Percentiles rank a stretch among this genome's conserved stretches.
Evolutionary conservation across 2,329 filamentous ascomycete species (phyloP).

Genomic region (Microcyclosporella mali): DNA sequence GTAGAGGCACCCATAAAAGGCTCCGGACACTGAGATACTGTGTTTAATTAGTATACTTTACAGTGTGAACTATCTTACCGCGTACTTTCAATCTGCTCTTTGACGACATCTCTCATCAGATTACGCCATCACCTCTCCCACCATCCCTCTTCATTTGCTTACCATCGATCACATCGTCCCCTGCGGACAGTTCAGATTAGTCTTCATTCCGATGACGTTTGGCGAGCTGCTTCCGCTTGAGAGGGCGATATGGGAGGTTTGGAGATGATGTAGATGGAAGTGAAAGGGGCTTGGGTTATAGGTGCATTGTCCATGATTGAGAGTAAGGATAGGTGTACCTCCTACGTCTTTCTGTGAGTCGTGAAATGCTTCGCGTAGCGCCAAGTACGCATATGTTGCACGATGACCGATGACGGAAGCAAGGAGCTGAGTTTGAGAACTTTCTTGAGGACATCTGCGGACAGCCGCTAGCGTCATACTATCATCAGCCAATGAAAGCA

Average conservation of each 20-base stretch:
- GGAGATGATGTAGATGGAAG: slow-evolving; percentile 19
- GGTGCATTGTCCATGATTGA: neutral
- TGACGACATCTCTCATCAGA: neutral
- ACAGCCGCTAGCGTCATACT: neutral
- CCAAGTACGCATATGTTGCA: too few relatives aligned
- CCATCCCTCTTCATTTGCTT: neutral
- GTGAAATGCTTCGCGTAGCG: too few relatives aligned
- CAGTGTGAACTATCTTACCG: too few relatives aligned
- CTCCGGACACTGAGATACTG: too few relatives aligned
- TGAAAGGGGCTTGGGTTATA: neutral
- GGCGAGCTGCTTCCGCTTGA: slow-evolving; percentile 20
- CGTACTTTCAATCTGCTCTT: neutral
- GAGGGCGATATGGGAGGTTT: slow-evolving; percentile 20
- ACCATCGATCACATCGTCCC: slow-evolving; percentile 1
- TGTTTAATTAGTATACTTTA: too few relatives aligned
- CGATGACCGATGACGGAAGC: too few relatives aligned
- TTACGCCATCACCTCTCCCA: slow-evolving; percentile 4
- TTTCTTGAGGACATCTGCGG: too few relatives aligned
- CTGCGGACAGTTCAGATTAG: slow-evolving; percentile 20
- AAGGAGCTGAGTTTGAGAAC: too few relatives aligned
- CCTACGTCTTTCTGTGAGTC: too few relatives aligned
- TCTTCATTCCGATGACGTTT: slow-evolving; percentile 21
- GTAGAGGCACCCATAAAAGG: too few relatives aligned
- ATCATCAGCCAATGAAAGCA: too few relatives aligned
- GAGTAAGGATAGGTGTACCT: too few relatives aligned